Evolutionary conservation across 176 grass and related monocot genomes (phyloP).

Genomic region (Oryza glaberrima): DNA sequence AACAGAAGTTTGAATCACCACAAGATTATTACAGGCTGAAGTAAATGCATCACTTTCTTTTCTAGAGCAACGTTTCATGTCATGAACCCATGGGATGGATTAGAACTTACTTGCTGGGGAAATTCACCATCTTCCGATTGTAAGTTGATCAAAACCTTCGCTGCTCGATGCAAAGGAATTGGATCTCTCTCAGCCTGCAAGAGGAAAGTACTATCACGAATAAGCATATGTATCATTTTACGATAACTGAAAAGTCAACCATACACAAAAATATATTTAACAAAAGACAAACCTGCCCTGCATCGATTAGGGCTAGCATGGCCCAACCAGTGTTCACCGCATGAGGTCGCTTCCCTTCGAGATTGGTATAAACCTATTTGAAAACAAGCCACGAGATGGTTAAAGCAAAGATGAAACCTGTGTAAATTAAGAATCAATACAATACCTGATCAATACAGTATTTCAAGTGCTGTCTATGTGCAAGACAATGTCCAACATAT

Average conservation of each 20-base stretch:
- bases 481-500: not conserved
- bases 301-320: constrained; percentile 81
- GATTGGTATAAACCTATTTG: constrained; percentile 91
- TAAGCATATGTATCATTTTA: constrained; percentile 14
- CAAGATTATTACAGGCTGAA: too few species aligned
- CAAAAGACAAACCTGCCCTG: constrained; percentile 63
- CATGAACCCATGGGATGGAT: not conserved
- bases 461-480: constrained; percentile 6
- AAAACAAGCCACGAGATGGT: constrained; percentile 19
- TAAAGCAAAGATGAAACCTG: not conserved
- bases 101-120: constrained; percentile 83
- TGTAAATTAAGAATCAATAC: constrained; percentile 1
- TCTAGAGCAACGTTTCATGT: not conserved
- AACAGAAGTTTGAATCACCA: too few species aligned
- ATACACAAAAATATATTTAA: constrained; percentile 11
- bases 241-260: constrained; percentile 12
- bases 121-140: constrained; percentile 85
- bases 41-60: not conserved
- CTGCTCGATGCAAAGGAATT: constrained; percentile 70
- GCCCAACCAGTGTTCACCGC: constrained; percentile 93
- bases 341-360: constrained; percentile 72
- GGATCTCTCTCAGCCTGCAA: constrained; percentile 80
- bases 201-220: constrained; percentile 18
- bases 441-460: not conserved
- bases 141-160: constrained; percentile 76